Evolutionary conservation across 306 rosid species (phyloP), one percentile per base, ranked within the genome.

Genomic region (Biancaea sappan): DNA sequence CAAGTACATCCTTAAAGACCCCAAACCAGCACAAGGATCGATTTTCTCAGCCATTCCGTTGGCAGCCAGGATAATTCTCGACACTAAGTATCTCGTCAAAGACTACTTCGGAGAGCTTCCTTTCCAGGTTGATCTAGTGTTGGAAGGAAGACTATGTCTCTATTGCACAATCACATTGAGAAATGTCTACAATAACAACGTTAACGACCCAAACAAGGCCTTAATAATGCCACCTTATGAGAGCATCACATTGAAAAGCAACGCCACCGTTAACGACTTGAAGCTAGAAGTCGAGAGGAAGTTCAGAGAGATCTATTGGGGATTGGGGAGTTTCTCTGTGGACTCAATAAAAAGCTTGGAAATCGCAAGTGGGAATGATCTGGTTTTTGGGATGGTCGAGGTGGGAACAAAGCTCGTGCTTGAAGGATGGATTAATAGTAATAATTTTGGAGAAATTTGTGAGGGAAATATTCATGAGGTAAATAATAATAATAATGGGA

Each of bases 221-320:
- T n/a, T 19, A 34, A 60, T 18, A 25, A 43, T 79, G 86, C 89
- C 83, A 6, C 98, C 96, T 0, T 78, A 85, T 52, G 97, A 94
- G 86, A 83, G 85, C 22, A 15, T 90, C 72, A 70, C 82, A 11
- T 9, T 94, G 77, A 87, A 82, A 50, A 85, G 73, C 38, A 80
- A 19, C 34, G 85, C 86, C 11, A 91, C 91, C 37, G 61, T 91
- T 25, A 83, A 86, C 59, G 97, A 91, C 22, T 73, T 94, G 1
- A 90, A 90, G 86, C 21, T 35, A 19, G 90, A 91, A 69, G 93
- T 91, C 52, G 96, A 91, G 44, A 83, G 83, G 62, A 88, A 67
- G 53, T 90, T 94, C 59, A 82, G 76, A 61, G 98, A 94, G 53
- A 87, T 90, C 0, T 94, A 90, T 50, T 91, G 89, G 89, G 87